Base-by-base conservation (phyloP, 129 eudicot species). In the Oenanthe sinensis region DNA sequence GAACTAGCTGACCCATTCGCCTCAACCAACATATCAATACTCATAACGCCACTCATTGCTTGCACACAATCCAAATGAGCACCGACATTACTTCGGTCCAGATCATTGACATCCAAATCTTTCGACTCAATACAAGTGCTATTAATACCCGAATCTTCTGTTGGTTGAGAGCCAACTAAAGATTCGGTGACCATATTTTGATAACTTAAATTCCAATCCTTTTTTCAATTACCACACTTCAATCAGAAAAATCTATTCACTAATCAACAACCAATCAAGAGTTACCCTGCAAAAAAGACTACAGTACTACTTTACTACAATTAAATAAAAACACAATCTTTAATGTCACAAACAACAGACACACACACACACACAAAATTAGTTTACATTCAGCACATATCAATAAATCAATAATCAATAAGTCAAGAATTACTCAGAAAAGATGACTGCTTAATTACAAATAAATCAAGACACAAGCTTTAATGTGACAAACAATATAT, bases 1-100 rank as follows among this genome's bases (percentile, higher is more conserved):
- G 81, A 47, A 63, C 68, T 44, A 76, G 78, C 39, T 77, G 20
- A 19, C 8, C 43, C 44, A 62, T 70, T 62, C 26, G 52, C 30
- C 46, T 82, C 49, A 20, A 77, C 48, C 50, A 60, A 36, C 42
- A n/a, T 58, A 58, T 58, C 15, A 8, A 8, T n/a, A n/a, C 65
- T 55, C 65, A 58, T 58, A n/a, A 9, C 33, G 3, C 67, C 67
- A 58, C 67, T 58, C 67, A n/a, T n/a, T 58, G 67, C 67, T 58
- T 58, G 33, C 33, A 58, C 67, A 58, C 33, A 8, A 8, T 58
- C 67, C 15, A 13, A n/a, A 17, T n/a, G 20, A 44, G 36, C 16
- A 72, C 28, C 28, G 2, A 43, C 54, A n/a, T 8, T n/a, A 43
- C 52, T 43, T 43, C 24, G 52, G 26, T n/a, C 22, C 15, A 71